These are phyloP conservation scores for Amaranthus hypochondriacus DNA, from an alignment of 148 eudicot genomes.

Conservation along the genomic window DNA sequence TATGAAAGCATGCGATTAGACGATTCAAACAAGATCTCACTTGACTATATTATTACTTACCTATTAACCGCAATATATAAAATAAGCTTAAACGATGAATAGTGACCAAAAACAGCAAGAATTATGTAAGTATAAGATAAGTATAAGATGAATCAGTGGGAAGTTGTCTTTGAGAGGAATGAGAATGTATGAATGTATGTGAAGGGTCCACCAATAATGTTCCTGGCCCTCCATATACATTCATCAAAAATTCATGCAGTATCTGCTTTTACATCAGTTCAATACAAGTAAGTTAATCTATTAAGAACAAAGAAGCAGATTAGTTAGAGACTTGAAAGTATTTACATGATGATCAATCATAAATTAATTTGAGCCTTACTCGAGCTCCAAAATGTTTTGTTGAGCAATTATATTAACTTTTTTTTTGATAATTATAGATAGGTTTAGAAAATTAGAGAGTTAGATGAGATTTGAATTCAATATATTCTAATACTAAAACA, in stretches of 20 bases:
- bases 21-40: too few species aligned
- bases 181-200: slow-evolving; percentile 57
- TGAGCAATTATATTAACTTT: not conserved
- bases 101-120: too few species aligned
- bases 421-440: too few species aligned
- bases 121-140: not conserved
- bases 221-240: slow-evolving; percentile 69
- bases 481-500: too few species aligned
- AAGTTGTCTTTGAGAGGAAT: slow-evolving; percentile 49
- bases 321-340: not conserved
- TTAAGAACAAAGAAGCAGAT: slow-evolving; percentile 7
- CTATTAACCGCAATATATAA: too few species aligned
- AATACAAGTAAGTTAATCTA: not conserved
- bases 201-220: slow-evolving; percentile 77
- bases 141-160: slow-evolving; percentile 28
- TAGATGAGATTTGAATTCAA: too few species aligned
- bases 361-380: slow-evolving; percentile 5
- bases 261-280: slow-evolving; percentile 32
- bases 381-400: not conserved
- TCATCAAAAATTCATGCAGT: slow-evolving; percentile 47
- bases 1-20: too few species aligned
- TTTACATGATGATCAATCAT: not conserved
- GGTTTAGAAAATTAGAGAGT: too few species aligned
- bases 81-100: too few species aligned
- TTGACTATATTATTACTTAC: too few species aligned